Evolutionary conservation across 1,284 basidiomycete genomes (phyloP), one percentile per base, ranked within the genome.

Genomic region (Ceratobasidium papillatum): DNA sequence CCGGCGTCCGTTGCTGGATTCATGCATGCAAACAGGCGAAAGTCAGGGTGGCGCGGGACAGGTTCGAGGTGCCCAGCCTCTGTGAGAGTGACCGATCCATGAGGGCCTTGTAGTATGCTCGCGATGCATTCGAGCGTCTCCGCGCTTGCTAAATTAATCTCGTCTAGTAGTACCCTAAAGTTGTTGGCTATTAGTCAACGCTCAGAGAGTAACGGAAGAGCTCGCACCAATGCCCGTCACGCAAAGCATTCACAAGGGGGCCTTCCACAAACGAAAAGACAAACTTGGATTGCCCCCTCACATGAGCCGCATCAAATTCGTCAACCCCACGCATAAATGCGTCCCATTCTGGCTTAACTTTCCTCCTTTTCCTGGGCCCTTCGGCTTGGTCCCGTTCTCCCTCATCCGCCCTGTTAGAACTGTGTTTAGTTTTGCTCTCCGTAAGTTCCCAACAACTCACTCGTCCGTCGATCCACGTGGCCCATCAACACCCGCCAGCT

Each of bases 1-100:
- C 98, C 98, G 25, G 99, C 94, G 78, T 99, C 98, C 1, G 97
- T 99, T 0, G 98, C 98, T 1, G 98, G 98, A 80, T 99, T 99
- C 98, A 99, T 99, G 81, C 98, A 99, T 1, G 96, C 96, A 80
- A 99, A 99, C 8, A 99, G 85, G 32, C 97, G 92, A 84, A 99
- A 99, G 79, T 98, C 92, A 22, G 95, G 91, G 81, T 99, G 98
- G 0, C 98, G 91, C 41, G 91, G 90, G 32, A 99, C 87, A 0
- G 94, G 93, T 80, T 96, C 94, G 74, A 99, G 83, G 36, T 96
- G 94, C 0, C 97, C 98, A 80, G 96, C 91, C 81, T 99, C 98
- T 0, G 95, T 97, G 72, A 99, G 85, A 0, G 96, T 94, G 75
- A 99, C 91, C 0, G 96, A 99, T 0, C 94, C 90, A 8, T 88